A percentile compares a stretch with the other conserved stretches of the same genome.
These are phyloP conservation scores for Suhomyces pyralidae DNA, from an alignment of 805 yeast species.

Conservation along the genomic window DNA sequence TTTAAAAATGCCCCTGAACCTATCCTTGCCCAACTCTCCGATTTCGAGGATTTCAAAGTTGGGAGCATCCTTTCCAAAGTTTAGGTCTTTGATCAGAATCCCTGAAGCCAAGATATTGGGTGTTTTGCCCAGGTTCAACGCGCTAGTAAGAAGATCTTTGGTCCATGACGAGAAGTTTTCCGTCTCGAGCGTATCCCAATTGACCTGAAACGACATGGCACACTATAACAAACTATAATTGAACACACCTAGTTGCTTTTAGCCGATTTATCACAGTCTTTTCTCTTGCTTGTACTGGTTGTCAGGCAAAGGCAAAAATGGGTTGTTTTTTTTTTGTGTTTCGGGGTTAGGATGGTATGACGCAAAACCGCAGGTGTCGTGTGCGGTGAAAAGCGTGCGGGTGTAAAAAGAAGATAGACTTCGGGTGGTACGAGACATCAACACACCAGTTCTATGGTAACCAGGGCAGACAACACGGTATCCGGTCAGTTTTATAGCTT, in stretches of 20 bases:
- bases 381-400: neutral
- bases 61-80: conserved; percentile 75
- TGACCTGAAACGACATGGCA: conserved; percentile 71
- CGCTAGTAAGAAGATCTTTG: conserved; percentile 62
- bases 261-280: no score
- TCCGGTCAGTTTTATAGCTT: neutral
- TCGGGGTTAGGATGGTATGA: neutral
- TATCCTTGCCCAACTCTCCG: conserved; percentile 73
- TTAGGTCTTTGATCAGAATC: conserved; percentile 63
- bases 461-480: neutral
- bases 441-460: neutral
- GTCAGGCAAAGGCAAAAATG: neutral
- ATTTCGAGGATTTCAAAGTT: conserved; percentile 74
- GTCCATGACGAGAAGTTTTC: conserved; percentile 62
- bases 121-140: conserved; percentile 68
- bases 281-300: neutral
- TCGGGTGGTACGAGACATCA: neutral
- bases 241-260: no score
- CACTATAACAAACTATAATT: neutral
- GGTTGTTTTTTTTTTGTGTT: neutral
- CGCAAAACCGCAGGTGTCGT: neutral
- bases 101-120: conserved; percentile 70
- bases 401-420: neutral
- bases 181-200: conserved; percentile 73
- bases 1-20: conserved; percentile 80